Percentiles rank a stretch among this genome's conserved stretches.
Evolutionary conservation across 1,139 yeast genomes (phyloP).

Genomic region (Yamadazyma sp.): DNA sequence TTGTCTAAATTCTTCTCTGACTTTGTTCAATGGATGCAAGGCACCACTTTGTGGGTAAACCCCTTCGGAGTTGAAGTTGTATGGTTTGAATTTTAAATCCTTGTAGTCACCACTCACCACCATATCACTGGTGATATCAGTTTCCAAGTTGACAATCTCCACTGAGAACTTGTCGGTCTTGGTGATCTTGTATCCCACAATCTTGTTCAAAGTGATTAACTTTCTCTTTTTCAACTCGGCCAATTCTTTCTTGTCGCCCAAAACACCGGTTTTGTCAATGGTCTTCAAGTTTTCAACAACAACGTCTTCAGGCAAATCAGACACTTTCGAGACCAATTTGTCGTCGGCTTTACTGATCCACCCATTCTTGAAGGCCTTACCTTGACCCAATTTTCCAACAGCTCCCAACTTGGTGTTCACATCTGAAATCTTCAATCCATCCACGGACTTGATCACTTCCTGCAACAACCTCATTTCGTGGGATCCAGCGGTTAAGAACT

Average conservation of each 20-base stretch:
- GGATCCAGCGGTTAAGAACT: constrained; percentile 76
- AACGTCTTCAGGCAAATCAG: constrained; percentile 57
- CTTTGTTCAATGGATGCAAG: constrained; percentile 93
- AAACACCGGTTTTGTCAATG: constrained; percentile 58
- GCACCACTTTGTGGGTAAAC: constrained; percentile 86
- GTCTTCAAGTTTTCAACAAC: constrained; percentile 66
- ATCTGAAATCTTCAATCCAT: constrained; percentile 80
- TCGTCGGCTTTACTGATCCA: constrained; percentile 93
- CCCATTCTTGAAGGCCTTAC: constrained; percentile 96
- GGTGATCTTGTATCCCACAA: constrained; percentile 68
- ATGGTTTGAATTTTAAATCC: constrained; percentile 83
- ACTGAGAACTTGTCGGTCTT: constrained; percentile 86
- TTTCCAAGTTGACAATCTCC: constrained; percentile 78
- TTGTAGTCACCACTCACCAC: constrained; percentile 79
- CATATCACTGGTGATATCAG: constrained; percentile 95
- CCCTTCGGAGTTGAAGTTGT: constrained; percentile 96
- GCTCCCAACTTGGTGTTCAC: constrained; percentile 77
- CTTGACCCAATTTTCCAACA: constrained; percentile 90
- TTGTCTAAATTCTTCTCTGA: constrained; percentile 95
- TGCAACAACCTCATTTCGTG: constrained; percentile 84
- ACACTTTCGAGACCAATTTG: constrained; percentile 60
- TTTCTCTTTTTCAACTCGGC: constrained; percentile 93
- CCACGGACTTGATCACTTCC: constrained; percentile 72
- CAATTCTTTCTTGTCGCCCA: constrained; percentile 64
- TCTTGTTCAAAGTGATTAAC: constrained; percentile 69